phyloP scores from a whole-genome alignment of 2,329 filamentous ascomycete genomes.

The Hymenotorrendiella dingleyae region DNA sequence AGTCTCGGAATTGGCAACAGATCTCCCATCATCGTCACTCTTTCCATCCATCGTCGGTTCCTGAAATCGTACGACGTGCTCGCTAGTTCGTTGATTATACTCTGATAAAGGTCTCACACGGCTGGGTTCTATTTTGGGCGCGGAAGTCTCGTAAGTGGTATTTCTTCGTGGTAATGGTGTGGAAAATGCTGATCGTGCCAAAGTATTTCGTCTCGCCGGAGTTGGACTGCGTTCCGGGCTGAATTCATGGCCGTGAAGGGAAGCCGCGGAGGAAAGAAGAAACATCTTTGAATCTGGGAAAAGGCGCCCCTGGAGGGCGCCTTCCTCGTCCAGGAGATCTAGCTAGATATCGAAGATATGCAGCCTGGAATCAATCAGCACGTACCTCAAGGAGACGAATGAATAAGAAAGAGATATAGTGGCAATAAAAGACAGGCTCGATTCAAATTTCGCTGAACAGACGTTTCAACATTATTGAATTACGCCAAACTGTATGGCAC shows the following conservation, averaged over 20 bases:
- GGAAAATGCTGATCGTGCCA: slow-evolving; percentile 28
- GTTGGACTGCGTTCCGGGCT: slow-evolving; percentile 8
- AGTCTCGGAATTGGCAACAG: slow-evolving; percentile 28
- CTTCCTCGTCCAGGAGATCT: slow-evolving; percentile 10
- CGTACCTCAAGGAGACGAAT: too few relatives aligned
- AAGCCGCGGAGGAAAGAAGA: slow-evolving; percentile 24
- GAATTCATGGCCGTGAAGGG: slow-evolving; percentile 27
- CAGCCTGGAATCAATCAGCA: too few relatives aligned
- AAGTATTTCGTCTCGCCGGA: slow-evolving; percentile 20
- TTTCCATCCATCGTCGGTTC: slow-evolving; percentile 25
- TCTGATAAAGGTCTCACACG: slow-evolving; percentile 25
- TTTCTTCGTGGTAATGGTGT: slow-evolving; percentile 20
- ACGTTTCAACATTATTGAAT: too few relatives aligned
- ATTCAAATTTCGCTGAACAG: too few relatives aligned
- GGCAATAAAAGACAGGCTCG: too few relatives aligned
- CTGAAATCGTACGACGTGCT: slow-evolving; percentile 25
- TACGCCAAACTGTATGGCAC: too few relatives aligned
- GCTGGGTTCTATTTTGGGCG: slow-evolving; percentile 10
- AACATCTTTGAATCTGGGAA: slow-evolving; percentile 27
- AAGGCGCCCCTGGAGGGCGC: slow-evolving; percentile 16
- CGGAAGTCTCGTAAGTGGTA: slow-evolving; percentile 20
- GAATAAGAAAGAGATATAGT: too few relatives aligned
- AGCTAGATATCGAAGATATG: too few relatives aligned
- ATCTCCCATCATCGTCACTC: slow-evolving; percentile 30
- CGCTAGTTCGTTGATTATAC: slow-evolving; percentile 15